Conservation (phyloP, 148 eudicot genomes). For the Chenopodium quinoa region DNA sequence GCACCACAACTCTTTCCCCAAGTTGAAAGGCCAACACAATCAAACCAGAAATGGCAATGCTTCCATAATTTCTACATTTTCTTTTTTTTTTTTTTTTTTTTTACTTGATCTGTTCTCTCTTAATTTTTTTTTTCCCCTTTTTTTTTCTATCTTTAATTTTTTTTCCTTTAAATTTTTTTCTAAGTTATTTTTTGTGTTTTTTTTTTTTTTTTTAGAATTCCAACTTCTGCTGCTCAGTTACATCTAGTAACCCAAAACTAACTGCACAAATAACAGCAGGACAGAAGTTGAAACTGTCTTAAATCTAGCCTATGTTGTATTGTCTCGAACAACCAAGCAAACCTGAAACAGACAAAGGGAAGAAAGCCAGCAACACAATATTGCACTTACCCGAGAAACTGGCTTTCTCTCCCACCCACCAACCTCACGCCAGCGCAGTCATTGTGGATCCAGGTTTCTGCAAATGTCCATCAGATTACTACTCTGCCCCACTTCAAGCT, state of each 20-base stretch:
- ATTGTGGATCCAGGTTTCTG: not conserved
- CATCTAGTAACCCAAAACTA: conserved; percentile 11
- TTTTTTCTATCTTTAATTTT: too few relatives aligned
- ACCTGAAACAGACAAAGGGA: conserved; percentile 28
- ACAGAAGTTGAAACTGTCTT: conserved; percentile 11
- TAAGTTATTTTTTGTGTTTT: not conserved
- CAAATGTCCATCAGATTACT: not conserved
- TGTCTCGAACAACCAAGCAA: conserved; percentile 4
- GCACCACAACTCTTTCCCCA: conserved; percentile 6
- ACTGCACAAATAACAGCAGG: conserved; percentile 28
- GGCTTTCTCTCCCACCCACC: conserved; percentile 21
- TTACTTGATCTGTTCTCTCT: too few relatives aligned
- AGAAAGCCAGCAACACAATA: conserved; percentile 30
- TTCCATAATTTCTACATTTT: too few relatives aligned
- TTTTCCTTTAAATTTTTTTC: not conserved
- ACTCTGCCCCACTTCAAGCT: conserved; percentile 25
- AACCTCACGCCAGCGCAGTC: not conserved
- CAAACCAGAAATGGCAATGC: not conserved
- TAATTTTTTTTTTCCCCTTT: too few relatives aligned
- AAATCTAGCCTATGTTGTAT: conserved; percentile 1
- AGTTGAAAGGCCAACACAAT: not conserved
- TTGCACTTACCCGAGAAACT: conserved; percentile 29
- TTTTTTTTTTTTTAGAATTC: not conserved
- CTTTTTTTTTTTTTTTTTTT: too few relatives aligned
- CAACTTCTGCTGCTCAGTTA: not conserved